Evolutionary conservation across 345 rosid genomes (phyloP).

Genomic region (Balakata baccata): DNA sequence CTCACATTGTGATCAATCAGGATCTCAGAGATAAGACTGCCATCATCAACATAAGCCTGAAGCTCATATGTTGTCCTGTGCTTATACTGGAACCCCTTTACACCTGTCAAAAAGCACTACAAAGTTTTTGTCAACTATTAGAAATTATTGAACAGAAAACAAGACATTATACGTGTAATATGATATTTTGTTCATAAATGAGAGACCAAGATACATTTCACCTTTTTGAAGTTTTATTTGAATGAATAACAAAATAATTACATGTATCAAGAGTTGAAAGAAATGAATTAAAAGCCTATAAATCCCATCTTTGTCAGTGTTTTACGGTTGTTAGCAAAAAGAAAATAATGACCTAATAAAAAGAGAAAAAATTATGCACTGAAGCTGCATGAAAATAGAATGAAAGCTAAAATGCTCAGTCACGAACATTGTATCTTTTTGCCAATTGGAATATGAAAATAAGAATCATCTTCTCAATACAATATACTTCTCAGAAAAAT

Average conservation of each 20-base stretch:
- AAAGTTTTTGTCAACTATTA: slow-evolving; percentile 16
- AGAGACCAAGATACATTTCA: neutral
- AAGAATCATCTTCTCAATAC: no score
- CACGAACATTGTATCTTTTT: neutral
- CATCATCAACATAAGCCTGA: slow-evolving; percentile 74
- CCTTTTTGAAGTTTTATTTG: neutral
- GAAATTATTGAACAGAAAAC: neutral
- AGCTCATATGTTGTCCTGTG: slow-evolving; percentile 64
- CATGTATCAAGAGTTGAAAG: neutral
- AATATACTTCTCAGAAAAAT: neutral
- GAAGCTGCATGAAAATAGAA: neutral
- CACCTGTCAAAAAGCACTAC: slow-evolving; percentile 92
- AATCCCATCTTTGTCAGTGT: neutral
- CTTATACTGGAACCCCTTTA: slow-evolving; percentile 70
- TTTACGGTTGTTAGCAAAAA: neutral
- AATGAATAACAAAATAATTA: neutral
- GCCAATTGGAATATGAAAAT: neutral
- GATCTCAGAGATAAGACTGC: slow-evolving; percentile 89
- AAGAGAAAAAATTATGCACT: neutral
- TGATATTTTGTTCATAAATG: neutral
- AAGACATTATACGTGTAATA: neutral
- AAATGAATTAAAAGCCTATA: neutral
- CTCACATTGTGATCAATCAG: slow-evolving; percentile 74
- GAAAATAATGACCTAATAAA: neutral
- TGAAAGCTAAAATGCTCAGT: neutral